Evolutionary conservation across 1,284 basidiomycete species (phyloP), one percentile per base, ranked within the genome.

Genomic region (Ceratobasidium sp.): DNA sequence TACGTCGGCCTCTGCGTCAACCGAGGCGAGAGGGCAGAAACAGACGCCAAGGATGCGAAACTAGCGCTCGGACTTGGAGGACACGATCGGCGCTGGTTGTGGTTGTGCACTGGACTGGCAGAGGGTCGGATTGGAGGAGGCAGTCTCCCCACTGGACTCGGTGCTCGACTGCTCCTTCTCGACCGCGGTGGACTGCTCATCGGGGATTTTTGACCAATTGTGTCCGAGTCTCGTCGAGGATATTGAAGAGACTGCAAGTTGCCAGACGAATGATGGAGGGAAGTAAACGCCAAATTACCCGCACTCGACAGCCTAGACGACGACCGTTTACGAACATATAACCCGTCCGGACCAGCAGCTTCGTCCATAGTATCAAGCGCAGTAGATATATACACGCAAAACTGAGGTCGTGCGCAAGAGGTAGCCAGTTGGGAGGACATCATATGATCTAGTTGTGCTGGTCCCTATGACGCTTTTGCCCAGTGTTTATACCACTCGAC

Each of bases 31-130:
- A 15, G 67, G 10, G 67, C 3, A 33, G 50, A 40, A 40, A 28
- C 17, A 38, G 28, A n/a, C n/a, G 33, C n/a, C 20, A 64, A 50
- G 33, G 61, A 62, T 6, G 23, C 46, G 23, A 75, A 75, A n/a
- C 48, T 50, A 6, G 71, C 61, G 48, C 61, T 75, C 28, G 71
- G 71, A 65, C 71, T 75, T 3, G 71, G n/a, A 17, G 71, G 71
- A 42, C 61, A 75, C 26, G 71, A 75, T 9, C 71, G 44, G 40
- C 70, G 56, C 15, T 73, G 70, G 40, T 20, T 20, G 44, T 50
- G 1, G 48, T 50, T 50, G 48, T 50, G 48, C 13, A 15, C 20
- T 15, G 12, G 48, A 50, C 20, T 54, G 52, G 52, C 7, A n/a
- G 7, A n/a, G 23, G 20, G 52, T 26, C 52, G 52, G 52, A 26